Conservation (phyloP, 768 basidiomycete species). For the Hemileccinum rubropunctum region DNA sequence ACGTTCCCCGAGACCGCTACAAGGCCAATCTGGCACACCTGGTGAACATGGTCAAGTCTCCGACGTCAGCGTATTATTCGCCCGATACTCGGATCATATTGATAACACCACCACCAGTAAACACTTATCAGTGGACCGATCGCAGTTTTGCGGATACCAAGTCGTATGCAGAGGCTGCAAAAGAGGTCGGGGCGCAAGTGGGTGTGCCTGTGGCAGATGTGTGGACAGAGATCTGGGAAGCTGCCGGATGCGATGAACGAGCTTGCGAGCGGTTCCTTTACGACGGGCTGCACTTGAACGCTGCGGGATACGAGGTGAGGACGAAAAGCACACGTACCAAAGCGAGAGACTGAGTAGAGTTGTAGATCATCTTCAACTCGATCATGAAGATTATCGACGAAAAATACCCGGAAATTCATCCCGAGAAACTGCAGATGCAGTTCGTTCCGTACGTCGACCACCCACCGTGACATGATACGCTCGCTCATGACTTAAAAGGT, state of each 20-base stretch:
- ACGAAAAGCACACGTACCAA: background rate
- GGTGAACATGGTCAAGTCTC: conserved; percentile 58
- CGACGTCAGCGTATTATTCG: conserved; percentile 63
- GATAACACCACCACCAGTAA: conserved; percentile 84
- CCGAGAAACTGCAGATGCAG: conserved; percentile 53
- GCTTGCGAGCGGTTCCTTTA: conserved; percentile 49
- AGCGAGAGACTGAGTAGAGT: conserved; percentile 1
- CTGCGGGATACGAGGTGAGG: conserved; percentile 70
- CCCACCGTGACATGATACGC: background rate
- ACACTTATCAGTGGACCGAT: conserved; percentile 53
- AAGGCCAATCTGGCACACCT: conserved; percentile 61
- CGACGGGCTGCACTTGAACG: conserved; percentile 83
- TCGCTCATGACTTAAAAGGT: conserved; percentile 17
- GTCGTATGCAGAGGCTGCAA: conserved; percentile 69
- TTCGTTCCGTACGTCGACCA: conserved; percentile 56
- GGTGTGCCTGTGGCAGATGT: conserved; percentile 67
- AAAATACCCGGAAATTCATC: conserved; percentile 66
- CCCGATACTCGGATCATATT: conserved; percentile 74
- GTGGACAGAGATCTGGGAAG: conserved; percentile 74
- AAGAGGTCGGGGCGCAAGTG: conserved; percentile 53
- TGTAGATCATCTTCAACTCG: conserved; percentile 63
- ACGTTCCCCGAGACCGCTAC: conserved; percentile 71
- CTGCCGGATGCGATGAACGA: conserved; percentile 58
- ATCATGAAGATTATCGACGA: conserved; percentile 55
- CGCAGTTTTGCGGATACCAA: conserved; percentile 61